Evolutionary conservation across 768 basidiomycete species (phyloP).

Genomic region (Gelatoporia subvermispora): DNA sequence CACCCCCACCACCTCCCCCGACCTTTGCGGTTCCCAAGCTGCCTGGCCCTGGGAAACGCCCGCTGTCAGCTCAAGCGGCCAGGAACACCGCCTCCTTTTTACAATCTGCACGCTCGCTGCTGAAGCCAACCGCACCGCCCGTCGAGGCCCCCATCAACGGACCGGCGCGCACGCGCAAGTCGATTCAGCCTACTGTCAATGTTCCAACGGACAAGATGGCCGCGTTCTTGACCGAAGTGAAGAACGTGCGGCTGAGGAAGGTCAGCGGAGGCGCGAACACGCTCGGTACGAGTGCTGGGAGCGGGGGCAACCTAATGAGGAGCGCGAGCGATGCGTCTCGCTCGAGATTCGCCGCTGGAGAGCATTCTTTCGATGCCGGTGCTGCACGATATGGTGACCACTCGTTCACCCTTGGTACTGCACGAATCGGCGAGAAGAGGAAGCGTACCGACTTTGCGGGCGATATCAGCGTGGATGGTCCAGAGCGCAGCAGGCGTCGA

Average conservation of each 20-base stretch:
- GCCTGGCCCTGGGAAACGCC: background rate
- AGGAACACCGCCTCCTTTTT: slow-evolving; percentile 33
- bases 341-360: slow-evolving; percentile 10
- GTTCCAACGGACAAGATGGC: slow-evolving; percentile 80
- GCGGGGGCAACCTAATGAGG: slow-evolving; percentile 2
- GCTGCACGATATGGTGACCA: background rate
- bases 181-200: slow-evolving; percentile 65
- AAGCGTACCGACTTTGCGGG: slow-evolving; percentile 5
- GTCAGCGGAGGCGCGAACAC: slow-evolving; percentile 33
- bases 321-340: slow-evolving; percentile 4
- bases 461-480: background rate
- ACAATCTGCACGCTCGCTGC: slow-evolving; percentile 56
- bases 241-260: slow-evolving; percentile 63
- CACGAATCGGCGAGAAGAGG: slow-evolving; percentile 17
- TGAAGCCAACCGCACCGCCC: slow-evolving; percentile 53
- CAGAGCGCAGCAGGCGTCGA: slow-evolving; percentile 10
- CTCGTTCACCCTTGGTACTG: slow-evolving; percentile 8
- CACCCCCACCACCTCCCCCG: slow-evolving; percentile 30
- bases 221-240: slow-evolving; percentile 76
- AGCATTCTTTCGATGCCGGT: slow-evolving; percentile 13
- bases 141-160: slow-evolving; percentile 65
- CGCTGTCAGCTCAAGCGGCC: no score
- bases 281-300: slow-evolving; percentile 7
- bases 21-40: slow-evolving; percentile 3
- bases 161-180: slow-evolving; percentile 33